phyloP scores from a whole-genome alignment of 2,329 filamentous ascomycete genomes.

The Cordyceps cicadae region DNA sequence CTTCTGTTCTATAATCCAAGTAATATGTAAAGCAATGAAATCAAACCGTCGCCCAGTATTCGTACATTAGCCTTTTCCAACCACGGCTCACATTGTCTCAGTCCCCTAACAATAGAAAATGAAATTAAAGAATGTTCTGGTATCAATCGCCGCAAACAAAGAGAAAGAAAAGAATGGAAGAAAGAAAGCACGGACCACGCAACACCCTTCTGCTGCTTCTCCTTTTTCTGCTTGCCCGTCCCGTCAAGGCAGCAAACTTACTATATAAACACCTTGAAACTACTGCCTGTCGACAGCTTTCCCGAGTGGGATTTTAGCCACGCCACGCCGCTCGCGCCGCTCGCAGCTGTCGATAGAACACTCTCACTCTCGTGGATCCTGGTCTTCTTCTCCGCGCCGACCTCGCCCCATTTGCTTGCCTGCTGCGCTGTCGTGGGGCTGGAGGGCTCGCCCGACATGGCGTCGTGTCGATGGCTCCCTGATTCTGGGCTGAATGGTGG shows the following conservation, averaged over 20 bases:
- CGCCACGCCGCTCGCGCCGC: neutral
- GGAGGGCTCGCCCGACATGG: slow-evolving; percentile 17
- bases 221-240: neutral
- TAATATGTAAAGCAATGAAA: neutral
- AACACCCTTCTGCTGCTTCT: neutral
- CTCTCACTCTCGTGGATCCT: slow-evolving; percentile 1
- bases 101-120: neutral
- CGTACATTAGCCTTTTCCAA: neutral
- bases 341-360: neutral
- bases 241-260: neutral
- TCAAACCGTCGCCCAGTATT: neutral
- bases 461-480: slow-evolving; percentile 17
- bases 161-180: neutral
- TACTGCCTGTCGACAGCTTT: slow-evolving; percentile 10
- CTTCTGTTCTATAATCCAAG: neutral
- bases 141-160: slow-evolving; percentile 9
- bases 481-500: slow-evolving; percentile 31
- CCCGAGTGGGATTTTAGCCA: slow-evolving; percentile 10
- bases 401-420: slow-evolving; percentile 20
- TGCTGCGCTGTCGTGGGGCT: slow-evolving; percentile 17
- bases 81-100: neutral
- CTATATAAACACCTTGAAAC: slow-evolving; percentile 13
- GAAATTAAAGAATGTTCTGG: neutral
- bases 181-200: neutral
- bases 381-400: slow-evolving; percentile 7